Conservation (phyloP, 148 eudicot genomes). For the Mesembryanthemum crystallinum region DNA sequence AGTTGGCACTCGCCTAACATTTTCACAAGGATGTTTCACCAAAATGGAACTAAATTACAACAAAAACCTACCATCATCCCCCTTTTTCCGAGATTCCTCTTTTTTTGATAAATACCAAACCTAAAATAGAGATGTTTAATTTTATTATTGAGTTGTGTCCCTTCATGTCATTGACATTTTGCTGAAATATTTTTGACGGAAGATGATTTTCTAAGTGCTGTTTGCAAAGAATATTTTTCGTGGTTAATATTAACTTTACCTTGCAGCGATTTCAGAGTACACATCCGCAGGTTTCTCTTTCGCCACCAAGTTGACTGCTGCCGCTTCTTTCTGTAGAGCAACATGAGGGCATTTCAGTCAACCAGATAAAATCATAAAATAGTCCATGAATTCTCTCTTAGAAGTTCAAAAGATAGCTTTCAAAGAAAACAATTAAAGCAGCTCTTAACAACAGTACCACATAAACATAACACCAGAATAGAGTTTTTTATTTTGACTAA, state of each 20-base stretch:
- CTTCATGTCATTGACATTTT: conserved; percentile 14
- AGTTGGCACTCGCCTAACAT: neutral
- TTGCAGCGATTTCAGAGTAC: conserved; percentile 81
- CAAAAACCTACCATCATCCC: neutral
- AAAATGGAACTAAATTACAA: neutral
- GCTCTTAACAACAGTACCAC: neutral
- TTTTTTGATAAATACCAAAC: neutral
- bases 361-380: neutral
- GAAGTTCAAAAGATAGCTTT: neutral
- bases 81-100: neutral
- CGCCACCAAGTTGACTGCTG: conserved; percentile 86
- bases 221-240: neutral
- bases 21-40: neutral
- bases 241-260: conserved; percentile 37
- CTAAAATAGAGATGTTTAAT: neutral
- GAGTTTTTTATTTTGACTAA: neutral
- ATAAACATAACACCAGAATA: neutral
- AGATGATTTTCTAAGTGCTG: conserved; percentile 4
- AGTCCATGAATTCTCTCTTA: neutral
- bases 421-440: conserved; percentile 1
- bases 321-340: conserved; percentile 69
- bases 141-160: neutral
- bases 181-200: neutral
- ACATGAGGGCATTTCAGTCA: conserved; percentile 2
- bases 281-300: conserved; percentile 85